Evolutionary conservation across 148 eudicot genomes (phyloP), one percentile per base, ranked within the genome.

Genomic region (Camellia sinensis): DNA sequence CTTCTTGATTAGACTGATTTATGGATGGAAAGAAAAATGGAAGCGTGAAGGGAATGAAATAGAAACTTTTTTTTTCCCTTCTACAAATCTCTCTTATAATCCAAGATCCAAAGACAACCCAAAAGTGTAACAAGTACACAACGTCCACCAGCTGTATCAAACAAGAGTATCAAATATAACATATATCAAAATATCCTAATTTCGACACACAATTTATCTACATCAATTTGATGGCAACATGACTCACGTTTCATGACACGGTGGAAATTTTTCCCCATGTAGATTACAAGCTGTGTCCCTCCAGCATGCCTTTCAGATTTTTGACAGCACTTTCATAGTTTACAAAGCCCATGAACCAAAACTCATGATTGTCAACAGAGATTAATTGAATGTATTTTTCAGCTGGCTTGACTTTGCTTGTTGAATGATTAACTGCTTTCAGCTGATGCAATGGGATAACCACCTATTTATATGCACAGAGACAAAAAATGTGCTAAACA

Each of bases 341-440:
- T 50, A 93, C 85, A 67, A 93, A 93, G 22, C 92, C 94, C 91
- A 93, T 89, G 87, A 84, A 93, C 97, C 97, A 93, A 80, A 93
- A 93, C 74, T 93, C 97, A 19, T 93, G 97, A 72, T 84, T 83
- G 79, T 93, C 97, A 63, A 87, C 86, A 1, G 93, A 87, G 76
- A 93, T 90, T 15, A 91, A 80, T 86, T 93, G 97, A 74, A 93
- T 87, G 79, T 91, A 93, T 71, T 93, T 93, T 79, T 93, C 97
- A 78, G 92, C 86, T 48, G 92, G 48, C 45, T 91, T 92, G 66
- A 79, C 72, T 81, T 85, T 89, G 85, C 97, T 91, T 41, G 89
- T 56, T 12, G 90, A 86, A 56, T 94, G 81, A 85, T 91, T 93
- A 64, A 93, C 89, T 54, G 97, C 94, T 87, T 83, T 93, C 81